Percentiles rank a stretch among this genome's conserved stretches.
phyloP scores from a whole-genome alignment of 2,329 filamentous ascomycete genomes.

The Curvularia hawaiiensis region DNA sequence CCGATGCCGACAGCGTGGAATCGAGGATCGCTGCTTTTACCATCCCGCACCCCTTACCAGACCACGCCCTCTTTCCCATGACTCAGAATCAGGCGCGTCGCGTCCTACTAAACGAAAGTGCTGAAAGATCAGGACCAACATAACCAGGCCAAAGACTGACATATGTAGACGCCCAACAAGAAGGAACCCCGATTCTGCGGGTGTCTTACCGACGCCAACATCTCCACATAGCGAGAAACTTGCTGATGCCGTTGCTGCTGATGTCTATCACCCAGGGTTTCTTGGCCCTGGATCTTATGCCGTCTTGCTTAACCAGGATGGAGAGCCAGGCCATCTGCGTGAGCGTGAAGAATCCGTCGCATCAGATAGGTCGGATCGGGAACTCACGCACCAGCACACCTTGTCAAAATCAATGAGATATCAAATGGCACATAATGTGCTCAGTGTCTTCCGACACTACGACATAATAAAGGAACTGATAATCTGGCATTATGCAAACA shows the following conservation, averaged over 20 bases:
- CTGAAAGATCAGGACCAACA: not conserved
- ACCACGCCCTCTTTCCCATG: constrained; percentile 20
- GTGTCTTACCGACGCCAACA: constrained; percentile 16
- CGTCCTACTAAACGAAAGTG: constrained; percentile 38
- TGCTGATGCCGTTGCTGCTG: constrained; percentile 40
- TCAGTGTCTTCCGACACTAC: constrained; percentile 37
- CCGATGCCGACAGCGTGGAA: constrained; percentile 41
- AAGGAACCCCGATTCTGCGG: constrained; percentile 12
- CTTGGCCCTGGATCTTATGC: constrained; percentile 43
- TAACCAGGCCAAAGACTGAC: constrained; percentile 5
- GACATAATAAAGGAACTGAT: constrained; percentile 33
- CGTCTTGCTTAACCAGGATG: constrained; percentile 37
- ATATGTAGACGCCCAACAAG: constrained; percentile 24
- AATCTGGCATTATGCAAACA: constrained; percentile 29
- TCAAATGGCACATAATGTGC: constrained; percentile 35
- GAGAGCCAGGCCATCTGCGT: constrained; percentile 21
- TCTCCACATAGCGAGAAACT: constrained; percentile 29
- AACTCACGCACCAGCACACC: constrained; percentile 37
- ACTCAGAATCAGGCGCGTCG: constrained; percentile 21
- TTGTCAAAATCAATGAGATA: constrained; percentile 39
- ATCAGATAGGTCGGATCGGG: constrained; percentile 35
- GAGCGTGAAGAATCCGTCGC: constrained; percentile 31
- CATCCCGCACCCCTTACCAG: constrained; percentile 45
- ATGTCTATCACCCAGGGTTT: constrained; percentile 41
- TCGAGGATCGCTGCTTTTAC: constrained; percentile 42